phyloP scores from a whole-genome alignment of 2,329 filamentous ascomycete genomes.

The Thyridium curvatum region DNA sequence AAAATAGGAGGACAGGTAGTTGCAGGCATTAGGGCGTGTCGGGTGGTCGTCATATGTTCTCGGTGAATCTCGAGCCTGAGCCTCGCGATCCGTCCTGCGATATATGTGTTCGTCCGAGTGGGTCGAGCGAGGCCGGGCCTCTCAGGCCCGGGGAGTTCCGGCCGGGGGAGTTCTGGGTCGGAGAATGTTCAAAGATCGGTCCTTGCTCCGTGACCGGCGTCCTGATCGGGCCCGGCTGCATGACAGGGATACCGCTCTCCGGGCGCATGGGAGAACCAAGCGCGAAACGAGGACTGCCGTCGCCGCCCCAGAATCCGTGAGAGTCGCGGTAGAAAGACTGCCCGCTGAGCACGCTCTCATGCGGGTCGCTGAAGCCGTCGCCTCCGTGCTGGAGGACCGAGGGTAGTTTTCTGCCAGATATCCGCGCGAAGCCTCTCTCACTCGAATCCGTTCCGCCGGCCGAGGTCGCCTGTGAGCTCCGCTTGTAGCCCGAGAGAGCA shows the following conservation, averaged over 20 bases:
- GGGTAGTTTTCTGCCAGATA: slow-evolving; percentile 59
- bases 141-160: slow-evolving; percentile 4
- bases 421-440: slow-evolving; percentile 57
- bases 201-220: slow-evolving; percentile 52
- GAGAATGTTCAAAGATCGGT: slow-evolving; percentile 32
- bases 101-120: slow-evolving; percentile 9
- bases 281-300: slow-evolving; percentile 34
- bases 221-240: slow-evolving; percentile 59
- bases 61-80: slow-evolving; percentile 14
- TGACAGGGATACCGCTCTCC: slow-evolving; percentile 53
- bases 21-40: neutral
- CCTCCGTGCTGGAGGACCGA: slow-evolving; percentile 57
- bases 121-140: slow-evolving; percentile 4
- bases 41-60: slow-evolving; percentile 6
- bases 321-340: slow-evolving; percentile 15
- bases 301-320: slow-evolving; percentile 19
- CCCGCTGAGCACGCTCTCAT: slow-evolving; percentile 14
- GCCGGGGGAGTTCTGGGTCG: neutral
- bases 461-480: slow-evolving; percentile 17
- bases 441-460: slow-evolving; percentile 1
- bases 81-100: slow-evolving; percentile 12
- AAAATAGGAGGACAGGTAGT: no score
- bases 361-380: slow-evolving; percentile 41
- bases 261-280: slow-evolving; percentile 54
- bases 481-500: slow-evolving; percentile 33